Conservation (phyloP, 2,329 filamentous ascomycete genomes). For the Epichloe sibirici region DNA sequence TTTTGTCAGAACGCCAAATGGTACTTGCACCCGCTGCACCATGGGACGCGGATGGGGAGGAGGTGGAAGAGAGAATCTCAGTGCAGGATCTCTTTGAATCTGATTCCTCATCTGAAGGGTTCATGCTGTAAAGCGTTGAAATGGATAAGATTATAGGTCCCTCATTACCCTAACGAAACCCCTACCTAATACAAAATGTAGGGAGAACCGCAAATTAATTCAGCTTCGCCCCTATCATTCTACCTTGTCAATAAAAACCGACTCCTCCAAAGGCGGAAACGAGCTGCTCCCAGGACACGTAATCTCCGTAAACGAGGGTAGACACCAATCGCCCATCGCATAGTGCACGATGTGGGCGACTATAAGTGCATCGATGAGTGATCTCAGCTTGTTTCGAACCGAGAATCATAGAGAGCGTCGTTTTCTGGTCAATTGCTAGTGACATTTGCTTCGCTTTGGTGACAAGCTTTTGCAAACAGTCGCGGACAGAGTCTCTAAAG, state of each 20-base stretch:
- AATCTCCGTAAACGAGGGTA: constrained; percentile 1
- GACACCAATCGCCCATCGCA: constrained; percentile 5
- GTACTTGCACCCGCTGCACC: background rate
- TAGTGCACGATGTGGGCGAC: constrained; percentile 3
- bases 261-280: constrained; percentile 2
- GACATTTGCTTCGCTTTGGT: background rate
- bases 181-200: no score
- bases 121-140: no score
- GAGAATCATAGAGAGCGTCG: constrained; percentile 5
- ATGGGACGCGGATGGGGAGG: constrained; percentile 7
- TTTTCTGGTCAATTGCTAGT: background rate
- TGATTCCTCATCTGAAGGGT: background rate
- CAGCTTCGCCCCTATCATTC: no score
- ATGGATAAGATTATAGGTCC: no score
- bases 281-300: constrained; percentile 4
- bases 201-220: no score
- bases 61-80: constrained; percentile 3
- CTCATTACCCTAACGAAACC: no score
- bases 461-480: constrained; percentile 4
- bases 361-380: constrained; percentile 5
- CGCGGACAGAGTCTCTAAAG: constrained; percentile 1
- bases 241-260: background rate
- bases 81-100: constrained; percentile 1
- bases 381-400: constrained; percentile 4
- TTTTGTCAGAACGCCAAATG: constrained; percentile 4